Evolutionary conservation across 1,139 yeast species (phyloP), one percentile per base, ranked within the genome.

Genomic region (Sugiyamaella paludigena): DNA sequence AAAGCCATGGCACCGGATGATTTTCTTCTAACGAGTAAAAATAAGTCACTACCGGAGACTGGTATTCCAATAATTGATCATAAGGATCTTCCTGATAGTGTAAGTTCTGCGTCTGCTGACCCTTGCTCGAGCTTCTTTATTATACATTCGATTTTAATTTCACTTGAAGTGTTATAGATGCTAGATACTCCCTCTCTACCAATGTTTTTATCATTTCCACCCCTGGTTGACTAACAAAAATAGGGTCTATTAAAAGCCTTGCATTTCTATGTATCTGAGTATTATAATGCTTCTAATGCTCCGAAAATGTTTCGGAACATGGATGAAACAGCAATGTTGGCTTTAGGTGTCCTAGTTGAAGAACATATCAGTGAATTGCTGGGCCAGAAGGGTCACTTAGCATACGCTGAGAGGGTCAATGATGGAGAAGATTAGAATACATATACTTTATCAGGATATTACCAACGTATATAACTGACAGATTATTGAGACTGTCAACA

Each of bases 271-370:
- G 63, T 55, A 1, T 56, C 61, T 4, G 61, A 56, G 27, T 55
- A 53, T 33, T 59, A 47, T 36, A 45, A 48, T 28, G 32, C 28
- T 1, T 39, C 49, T 6, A 55, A 52, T 8, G 33, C 41, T 13
- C 27, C 47, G 19, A 16, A 48, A 4, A 55, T 50, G 40, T 56
- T 54, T 31, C 43, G 46, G n/a, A 35, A 42, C n/a, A 46, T 58
- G 54, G 70, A 66, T 43, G 70, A 58, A 41, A 58, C 66, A 1
- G 64, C 68, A 1, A 48, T 69, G 27, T 37, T 68, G 29, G 70
- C 68, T 1, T 47, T 68, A 36, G 73, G 70, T 0, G 52, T 69
- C 1, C 47, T 66, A 8, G 48, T 68, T 2, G 72, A 68, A 50
- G 72, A 68, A 49, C 48, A 51, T 30, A 49, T 69, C 7, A 52